These are phyloP conservation scores for Neonectria faginata DNA, from an alignment of 2,329 filamentous ascomycete species.

Conservation along the genomic window DNA sequence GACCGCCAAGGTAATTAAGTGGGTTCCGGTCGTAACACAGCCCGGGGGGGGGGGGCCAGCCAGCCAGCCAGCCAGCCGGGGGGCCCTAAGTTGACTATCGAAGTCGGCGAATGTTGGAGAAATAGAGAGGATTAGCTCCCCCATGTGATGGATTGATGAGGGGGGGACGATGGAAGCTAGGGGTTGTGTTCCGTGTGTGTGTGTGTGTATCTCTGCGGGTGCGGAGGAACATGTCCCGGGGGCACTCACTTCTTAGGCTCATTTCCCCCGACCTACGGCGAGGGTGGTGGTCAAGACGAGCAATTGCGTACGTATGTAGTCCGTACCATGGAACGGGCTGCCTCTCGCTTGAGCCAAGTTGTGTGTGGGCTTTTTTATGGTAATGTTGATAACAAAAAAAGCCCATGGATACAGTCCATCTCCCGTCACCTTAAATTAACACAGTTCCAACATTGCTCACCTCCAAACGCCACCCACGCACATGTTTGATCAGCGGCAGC, in stretches of 20 bases:
- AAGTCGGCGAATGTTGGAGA: background rate
- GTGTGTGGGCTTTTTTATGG: too few relatives aligned
- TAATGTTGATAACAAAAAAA: background rate
- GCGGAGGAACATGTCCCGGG: background rate
- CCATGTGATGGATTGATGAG: background rate
- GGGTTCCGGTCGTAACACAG: slow-evolving; percentile 12
- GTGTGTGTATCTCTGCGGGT: background rate
- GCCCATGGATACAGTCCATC: too few relatives aligned
- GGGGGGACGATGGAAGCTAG: slow-evolving; percentile 3
- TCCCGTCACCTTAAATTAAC: background rate
- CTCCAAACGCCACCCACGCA: background rate
- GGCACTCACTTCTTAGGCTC: background rate
- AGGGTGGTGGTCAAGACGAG: background rate
- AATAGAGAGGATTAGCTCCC: slow-evolving; percentile 3
- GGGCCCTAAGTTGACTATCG: background rate
- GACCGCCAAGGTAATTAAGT: slow-evolving; percentile 31
- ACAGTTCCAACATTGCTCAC: too few relatives aligned
- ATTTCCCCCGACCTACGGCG: background rate
- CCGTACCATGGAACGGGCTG: slow-evolving; percentile 6
- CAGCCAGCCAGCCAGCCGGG: background rate
- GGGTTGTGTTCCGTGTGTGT: background rate
- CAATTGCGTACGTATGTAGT: background rate
- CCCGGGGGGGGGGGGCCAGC: background rate
- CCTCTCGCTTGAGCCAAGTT: background rate
- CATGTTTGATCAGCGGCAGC: slow-evolving; percentile 16